These are phyloP conservation scores for Barnettozyma siamensis DNA, from an alignment of 805 yeast genomes.

Conservation along the genomic window DNA sequence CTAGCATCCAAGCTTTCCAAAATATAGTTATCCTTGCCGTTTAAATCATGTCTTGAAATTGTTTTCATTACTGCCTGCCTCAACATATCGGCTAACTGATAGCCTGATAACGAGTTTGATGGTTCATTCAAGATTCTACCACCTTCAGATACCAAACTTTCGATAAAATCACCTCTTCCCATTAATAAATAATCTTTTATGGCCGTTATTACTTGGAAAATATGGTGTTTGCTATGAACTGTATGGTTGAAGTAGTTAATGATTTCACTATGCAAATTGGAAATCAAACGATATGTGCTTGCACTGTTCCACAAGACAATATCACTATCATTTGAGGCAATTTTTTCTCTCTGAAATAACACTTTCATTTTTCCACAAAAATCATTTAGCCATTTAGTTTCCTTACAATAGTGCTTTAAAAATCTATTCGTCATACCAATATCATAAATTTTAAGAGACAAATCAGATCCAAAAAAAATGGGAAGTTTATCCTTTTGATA, in stretches of 20 bases:
- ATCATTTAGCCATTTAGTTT: conserved; percentile 55
- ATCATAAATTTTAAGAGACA: conserved; percentile 45
- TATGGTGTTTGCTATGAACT: conserved; percentile 42
- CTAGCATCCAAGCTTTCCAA: conserved; percentile 72
- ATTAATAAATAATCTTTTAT: conserved; percentile 64
- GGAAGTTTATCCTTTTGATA: conserved; percentile 37
- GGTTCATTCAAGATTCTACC: conserved; percentile 49
- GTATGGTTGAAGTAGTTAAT: conserved; percentile 44
- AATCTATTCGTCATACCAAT: conserved; percentile 71
- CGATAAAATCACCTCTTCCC: conserved; percentile 79
- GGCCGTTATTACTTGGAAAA: conserved; percentile 51
- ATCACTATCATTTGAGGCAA: conserved; percentile 10
- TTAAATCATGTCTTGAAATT: conserved; percentile 36
- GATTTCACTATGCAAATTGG: conserved; percentile 46
- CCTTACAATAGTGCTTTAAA: conserved; percentile 59
- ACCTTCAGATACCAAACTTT: conserved; percentile 54
- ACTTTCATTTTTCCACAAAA: conserved; percentile 28
- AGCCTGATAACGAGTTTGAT: conserved; percentile 56
- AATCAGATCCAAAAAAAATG: conserved; percentile 32
- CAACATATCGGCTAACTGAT: conserved; percentile 57
- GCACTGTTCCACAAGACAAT: conserved; percentile 9
- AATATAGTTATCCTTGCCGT: conserved; percentile 31
- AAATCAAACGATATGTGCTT: conserved; percentile 30
- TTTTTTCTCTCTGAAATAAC: not conserved
- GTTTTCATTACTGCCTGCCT: conserved; percentile 58